phyloP scores from a whole-genome alignment of 768 basidiomycete genomes.

The Leccinum fibrillosum region DNA sequence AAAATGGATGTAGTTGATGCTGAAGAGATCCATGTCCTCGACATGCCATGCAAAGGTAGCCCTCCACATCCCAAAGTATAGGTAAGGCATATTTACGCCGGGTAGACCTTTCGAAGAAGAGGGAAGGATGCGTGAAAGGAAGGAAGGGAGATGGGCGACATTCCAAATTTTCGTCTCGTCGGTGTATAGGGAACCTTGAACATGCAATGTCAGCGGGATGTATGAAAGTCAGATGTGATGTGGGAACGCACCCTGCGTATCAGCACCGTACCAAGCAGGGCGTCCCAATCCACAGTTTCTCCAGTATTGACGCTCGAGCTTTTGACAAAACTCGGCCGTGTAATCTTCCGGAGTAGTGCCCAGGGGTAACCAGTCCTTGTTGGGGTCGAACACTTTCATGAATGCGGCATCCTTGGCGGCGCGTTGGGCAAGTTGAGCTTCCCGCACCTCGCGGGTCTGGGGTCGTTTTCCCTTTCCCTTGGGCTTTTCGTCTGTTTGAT shows the following conservation, averaged over 20 bases:
- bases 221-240: neutral
- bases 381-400: slow-evolving; percentile 68
- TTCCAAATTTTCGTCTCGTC: slow-evolving; percentile 86
- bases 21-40: slow-evolving; percentile 98
- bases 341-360: slow-evolving; percentile 75
- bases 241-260: slow-evolving; percentile 76
- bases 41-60: slow-evolving; percentile 99
- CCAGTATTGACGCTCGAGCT: slow-evolving; percentile 90
- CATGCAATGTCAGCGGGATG: neutral
- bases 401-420: slow-evolving; percentile 50
- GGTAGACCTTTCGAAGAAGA: slow-evolving; percentile 69
- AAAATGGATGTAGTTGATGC: slow-evolving; percentile 98
- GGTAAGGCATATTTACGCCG: slow-evolving; percentile 95
- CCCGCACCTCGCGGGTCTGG: slow-evolving; percentile 39
- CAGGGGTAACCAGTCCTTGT: slow-evolving; percentile 74
- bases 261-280: slow-evolving; percentile 97
- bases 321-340: slow-evolving; percentile 81
- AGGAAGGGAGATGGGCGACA: slow-evolving; percentile 86
- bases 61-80: slow-evolving; percentile 99
- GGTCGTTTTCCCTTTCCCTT: slow-evolving; percentile 43
- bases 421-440: slow-evolving; percentile 49
- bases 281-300: slow-evolving; percentile 84
- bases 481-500: slow-evolving; percentile 32
- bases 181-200: slow-evolving; percentile 61
- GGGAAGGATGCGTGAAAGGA: slow-evolving; percentile 77